Evolutionary conservation across 306 rosid species (phyloP).

Genomic region (Leucaena leucocephala): DNA sequence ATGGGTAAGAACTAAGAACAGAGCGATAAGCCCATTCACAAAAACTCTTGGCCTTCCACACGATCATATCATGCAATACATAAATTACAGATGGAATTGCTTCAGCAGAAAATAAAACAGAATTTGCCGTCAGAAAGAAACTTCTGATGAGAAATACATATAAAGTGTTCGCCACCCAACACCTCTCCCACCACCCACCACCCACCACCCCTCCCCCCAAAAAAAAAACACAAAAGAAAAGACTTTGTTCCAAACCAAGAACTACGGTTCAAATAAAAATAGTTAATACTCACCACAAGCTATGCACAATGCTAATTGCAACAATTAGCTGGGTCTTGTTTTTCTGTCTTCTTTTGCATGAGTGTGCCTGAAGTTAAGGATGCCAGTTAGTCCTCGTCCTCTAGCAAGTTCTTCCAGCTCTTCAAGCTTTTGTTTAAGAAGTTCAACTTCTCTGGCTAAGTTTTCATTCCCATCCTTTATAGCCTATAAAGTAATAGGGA

Average conservation of each 20-base stretch:
- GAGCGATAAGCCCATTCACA: background rate
- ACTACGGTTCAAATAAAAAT: background rate
- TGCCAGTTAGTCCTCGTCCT: constrained; percentile 15
- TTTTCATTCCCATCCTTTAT: constrained; percentile 23
- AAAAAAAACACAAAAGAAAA: background rate
- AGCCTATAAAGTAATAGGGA: background rate
- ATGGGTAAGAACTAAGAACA: background rate
- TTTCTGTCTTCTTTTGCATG: constrained; percentile 31
- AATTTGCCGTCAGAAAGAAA: too few species aligned
- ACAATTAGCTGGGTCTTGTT: constrained; percentile 35
- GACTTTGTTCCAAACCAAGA: background rate
- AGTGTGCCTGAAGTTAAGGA: constrained; percentile 28
- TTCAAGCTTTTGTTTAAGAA: constrained; percentile 35
- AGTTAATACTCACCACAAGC: constrained; percentile 12
- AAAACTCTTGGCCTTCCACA: background rate
- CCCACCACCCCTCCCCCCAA: too few species aligned
- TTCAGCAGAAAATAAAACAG: background rate
- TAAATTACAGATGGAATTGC: background rate
- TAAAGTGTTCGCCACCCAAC: too few species aligned
- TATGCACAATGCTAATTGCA: constrained; percentile 15
- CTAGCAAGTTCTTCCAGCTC: constrained; percentile 37
- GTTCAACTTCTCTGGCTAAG: constrained; percentile 25
- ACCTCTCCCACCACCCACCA: too few species aligned
- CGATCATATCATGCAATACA: background rate
- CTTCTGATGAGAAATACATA: too few species aligned